Evolutionary conservation across 2,329 filamentous ascomycete genomes (phyloP).

Genomic region (Delphinella strobiligena): DNA sequence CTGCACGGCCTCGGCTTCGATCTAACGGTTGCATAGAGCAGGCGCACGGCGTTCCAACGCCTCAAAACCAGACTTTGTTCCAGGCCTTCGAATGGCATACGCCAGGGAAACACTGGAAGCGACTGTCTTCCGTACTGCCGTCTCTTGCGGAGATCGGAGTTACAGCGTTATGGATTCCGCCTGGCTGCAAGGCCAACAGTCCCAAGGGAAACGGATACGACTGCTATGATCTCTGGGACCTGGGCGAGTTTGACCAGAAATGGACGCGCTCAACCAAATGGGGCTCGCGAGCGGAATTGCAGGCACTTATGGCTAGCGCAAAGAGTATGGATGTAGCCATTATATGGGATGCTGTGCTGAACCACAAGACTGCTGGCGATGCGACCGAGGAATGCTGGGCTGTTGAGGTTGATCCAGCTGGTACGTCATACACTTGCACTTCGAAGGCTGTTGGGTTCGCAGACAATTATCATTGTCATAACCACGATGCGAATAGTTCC

Average conservation of each 20-base stretch:
- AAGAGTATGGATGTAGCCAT: slow-evolving; percentile 43
- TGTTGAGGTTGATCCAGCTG: slow-evolving; percentile 47
- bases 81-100: slow-evolving; percentile 66
- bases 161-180: slow-evolving; percentile 55
- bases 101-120: slow-evolving; percentile 31
- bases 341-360: slow-evolving; percentile 60
- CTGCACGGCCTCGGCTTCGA: no score
- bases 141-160: slow-evolving; percentile 40
- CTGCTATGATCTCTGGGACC: slow-evolving; percentile 49
- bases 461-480: no score
- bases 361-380: slow-evolving; percentile 61
- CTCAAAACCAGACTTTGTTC: slow-evolving; percentile 41
- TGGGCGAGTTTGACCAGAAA: slow-evolving; percentile 65
- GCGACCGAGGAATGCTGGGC: slow-evolving; percentile 49
- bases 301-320: slow-evolving; percentile 39
- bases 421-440: slow-evolving; percentile 12
- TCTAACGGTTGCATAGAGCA: no score
- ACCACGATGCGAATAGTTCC: no score
- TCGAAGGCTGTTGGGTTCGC: no score
- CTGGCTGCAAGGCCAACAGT: slow-evolving; percentile 55
- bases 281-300: slow-evolving; percentile 51
- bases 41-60: slow-evolving; percentile 19
- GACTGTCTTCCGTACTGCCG: slow-evolving; percentile 16
- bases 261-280: slow-evolving; percentile 53
- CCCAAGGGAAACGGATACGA: slow-evolving; percentile 55